These are phyloP conservation scores for Alternaria brassicicola DNA, from an alignment of 2,329 filamentous ascomycete genomes.

Conservation along the genomic window DNA sequence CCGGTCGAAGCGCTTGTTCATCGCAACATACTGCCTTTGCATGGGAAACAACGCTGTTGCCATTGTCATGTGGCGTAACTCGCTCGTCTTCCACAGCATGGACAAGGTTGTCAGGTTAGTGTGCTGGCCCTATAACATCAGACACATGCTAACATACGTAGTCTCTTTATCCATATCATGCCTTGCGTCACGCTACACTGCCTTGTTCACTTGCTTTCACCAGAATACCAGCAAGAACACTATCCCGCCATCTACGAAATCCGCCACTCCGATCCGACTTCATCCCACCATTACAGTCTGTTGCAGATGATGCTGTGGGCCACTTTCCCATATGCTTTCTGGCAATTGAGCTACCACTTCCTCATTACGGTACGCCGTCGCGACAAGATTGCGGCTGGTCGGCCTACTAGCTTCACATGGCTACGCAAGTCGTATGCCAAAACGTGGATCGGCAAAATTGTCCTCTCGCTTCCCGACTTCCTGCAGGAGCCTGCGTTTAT, in stretches of 20 bases:
- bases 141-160: slow-evolving; percentile 40
- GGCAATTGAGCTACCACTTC: slow-evolving; percentile 93
- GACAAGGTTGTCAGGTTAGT: slow-evolving; percentile 88
- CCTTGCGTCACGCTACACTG: slow-evolving; percentile 93
- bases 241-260: slow-evolving; percentile 89
- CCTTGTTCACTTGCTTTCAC: slow-evolving; percentile 79
- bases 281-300: slow-evolving; percentile 79
- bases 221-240: slow-evolving; percentile 67
- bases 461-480: slow-evolving; percentile 74
- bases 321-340: slow-evolving; percentile 87
- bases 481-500: slow-evolving; percentile 93
- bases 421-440: slow-evolving; percentile 89
- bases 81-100: slow-evolving; percentile 95
- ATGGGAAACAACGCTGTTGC: slow-evolving; percentile 97
- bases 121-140: neutral
- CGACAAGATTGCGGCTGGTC: slow-evolving; percentile 93
- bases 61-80: slow-evolving; percentile 99
- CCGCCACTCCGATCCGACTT: slow-evolving; percentile 70
- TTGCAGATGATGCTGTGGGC: slow-evolving; percentile 92
- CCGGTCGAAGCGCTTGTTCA: slow-evolving; percentile 86
- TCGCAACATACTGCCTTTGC: slow-evolving; percentile 87
- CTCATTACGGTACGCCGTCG: slow-evolving; percentile 93
- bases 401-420: slow-evolving; percentile 98
- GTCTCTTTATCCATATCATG: slow-evolving; percentile 99
- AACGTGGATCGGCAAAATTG: slow-evolving; percentile 84